Conservation (phyloP, 192 early-diverging fungal species). For the Spizellomyces punctatus region DNA sequence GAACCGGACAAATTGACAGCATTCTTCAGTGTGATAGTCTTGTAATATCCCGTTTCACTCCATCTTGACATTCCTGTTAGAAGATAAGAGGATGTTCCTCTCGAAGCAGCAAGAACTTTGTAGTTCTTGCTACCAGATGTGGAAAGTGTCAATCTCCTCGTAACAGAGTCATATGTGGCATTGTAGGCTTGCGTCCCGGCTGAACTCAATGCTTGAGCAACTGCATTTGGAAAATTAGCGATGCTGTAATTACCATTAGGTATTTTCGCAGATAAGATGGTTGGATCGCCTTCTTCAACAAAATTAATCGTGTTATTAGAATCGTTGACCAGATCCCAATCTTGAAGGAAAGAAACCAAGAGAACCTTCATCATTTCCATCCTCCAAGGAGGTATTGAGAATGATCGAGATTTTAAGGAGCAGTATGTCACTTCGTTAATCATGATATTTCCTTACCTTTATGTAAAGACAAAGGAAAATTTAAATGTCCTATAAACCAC, state of each 20-base stretch:
- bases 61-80: not conserved
- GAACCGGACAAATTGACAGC: constrained; percentile 15
- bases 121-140: constrained; percentile 6
- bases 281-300: constrained; percentile 19
- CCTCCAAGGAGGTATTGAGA: constrained; percentile 4
- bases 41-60: constrained; percentile 11
- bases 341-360: constrained; percentile 17
- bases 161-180: not conserved
- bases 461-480: not conserved
- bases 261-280: constrained; percentile 19
- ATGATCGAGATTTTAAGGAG: not conserved
- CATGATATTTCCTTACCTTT: not conserved
- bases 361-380: constrained; percentile 20
- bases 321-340: constrained; percentile 13
- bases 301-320: constrained; percentile 20
- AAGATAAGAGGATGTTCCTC: constrained; percentile 7
- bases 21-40: not conserved
- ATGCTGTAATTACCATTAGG: constrained; percentile 21
- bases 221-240: constrained; percentile 19
- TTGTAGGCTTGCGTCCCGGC: constrained; percentile 10
- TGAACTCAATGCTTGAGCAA: constrained; percentile 6
- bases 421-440: constrained; percentile 18
- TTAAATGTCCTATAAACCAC: constrained; percentile 16
- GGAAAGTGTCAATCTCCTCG: not conserved
- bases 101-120: not conserved